These are phyloP conservation scores for Plenodomus biglobosus DNA, from an alignment of 2,329 filamentous ascomycete species.

Conservation along the genomic window DNA sequence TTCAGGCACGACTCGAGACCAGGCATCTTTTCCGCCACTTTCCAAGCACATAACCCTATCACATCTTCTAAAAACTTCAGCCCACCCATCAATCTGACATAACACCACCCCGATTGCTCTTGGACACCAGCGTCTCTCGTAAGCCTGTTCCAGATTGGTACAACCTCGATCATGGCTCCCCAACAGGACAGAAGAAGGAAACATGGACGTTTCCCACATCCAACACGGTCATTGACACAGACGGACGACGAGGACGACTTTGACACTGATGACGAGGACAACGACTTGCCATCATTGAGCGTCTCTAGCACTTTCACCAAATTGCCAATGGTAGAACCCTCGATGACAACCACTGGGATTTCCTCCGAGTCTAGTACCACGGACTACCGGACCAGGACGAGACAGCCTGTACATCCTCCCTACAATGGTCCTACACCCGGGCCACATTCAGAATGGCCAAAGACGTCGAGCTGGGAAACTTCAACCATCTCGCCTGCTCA, in stretches of 20 bases:
- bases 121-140: constrained; percentile 15
- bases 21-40: constrained; percentile 5
- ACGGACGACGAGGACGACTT: neutral
- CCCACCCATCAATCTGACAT: constrained; percentile 18
- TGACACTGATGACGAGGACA: neutral
- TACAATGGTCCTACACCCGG: neutral
- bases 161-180: constrained; percentile 20
- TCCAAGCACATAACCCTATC: neutral
- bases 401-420: neutral
- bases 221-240: constrained; percentile 1
- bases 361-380: too few relatives aligned
- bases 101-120: constrained; percentile 6
- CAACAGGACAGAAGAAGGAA: constrained; percentile 6
- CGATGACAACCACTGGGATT: neutral
- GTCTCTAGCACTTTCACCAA: neutral
- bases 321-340: neutral
- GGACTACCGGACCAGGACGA: neutral
- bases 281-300: neutral
- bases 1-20: constrained; percentile 13
- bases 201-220: constrained; percentile 3
- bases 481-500: neutral
- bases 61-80: constrained; percentile 1
- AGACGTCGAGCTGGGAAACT: neutral
- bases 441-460: neutral
- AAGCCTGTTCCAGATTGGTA: constrained; percentile 15